phyloP scores from a whole-genome alignment of 345 rosid genomes.

The Citrus mangshanensis region DNA sequence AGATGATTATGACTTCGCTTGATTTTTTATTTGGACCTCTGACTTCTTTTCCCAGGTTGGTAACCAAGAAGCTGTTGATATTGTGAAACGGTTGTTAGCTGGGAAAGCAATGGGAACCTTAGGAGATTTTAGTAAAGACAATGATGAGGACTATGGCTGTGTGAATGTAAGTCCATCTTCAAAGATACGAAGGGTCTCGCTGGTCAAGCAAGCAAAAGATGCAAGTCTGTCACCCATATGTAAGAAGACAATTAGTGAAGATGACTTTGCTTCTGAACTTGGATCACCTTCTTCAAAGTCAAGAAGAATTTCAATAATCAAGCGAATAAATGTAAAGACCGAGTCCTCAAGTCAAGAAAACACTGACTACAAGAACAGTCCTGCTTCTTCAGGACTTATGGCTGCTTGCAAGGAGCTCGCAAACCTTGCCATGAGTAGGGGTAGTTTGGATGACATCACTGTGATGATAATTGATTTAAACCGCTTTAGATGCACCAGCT shows the following conservation, averaged over 20 bases:
- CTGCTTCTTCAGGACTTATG: constrained; percentile 32
- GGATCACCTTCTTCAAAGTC: constrained; percentile 57
- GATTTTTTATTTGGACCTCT: constrained; percentile 7
- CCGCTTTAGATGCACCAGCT: constrained; percentile 38
- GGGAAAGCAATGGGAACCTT: constrained; percentile 31
- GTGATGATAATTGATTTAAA: constrained; percentile 65
- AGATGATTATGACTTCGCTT: neutral
- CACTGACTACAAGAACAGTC: constrained; percentile 19
- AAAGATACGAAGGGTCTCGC: constrained; percentile 52
- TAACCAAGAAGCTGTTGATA: constrained; percentile 72
- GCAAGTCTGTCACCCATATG: constrained; percentile 32
- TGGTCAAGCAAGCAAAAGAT: constrained; percentile 44
- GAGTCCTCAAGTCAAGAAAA: constrained; percentile 45
- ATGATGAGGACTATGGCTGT: constrained; percentile 31
- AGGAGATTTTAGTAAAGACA: constrained; percentile 16
- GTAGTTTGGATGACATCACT: constrained; percentile 75
- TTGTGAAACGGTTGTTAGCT: constrained; percentile 27
- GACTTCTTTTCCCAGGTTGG: constrained; percentile 39
- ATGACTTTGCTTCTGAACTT: constrained; percentile 38
- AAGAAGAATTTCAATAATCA: constrained; percentile 44
- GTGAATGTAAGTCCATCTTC: constrained; percentile 70
- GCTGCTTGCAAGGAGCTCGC: constrained; percentile 71
- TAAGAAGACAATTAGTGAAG: constrained; percentile 24
- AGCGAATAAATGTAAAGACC: constrained; percentile 31
- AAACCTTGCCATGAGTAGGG: constrained; percentile 58